These are phyloP conservation scores for Catunica adiposa DNA, from an alignment of 2,329 filamentous ascomycete genomes.

Conservation along the genomic window DNA sequence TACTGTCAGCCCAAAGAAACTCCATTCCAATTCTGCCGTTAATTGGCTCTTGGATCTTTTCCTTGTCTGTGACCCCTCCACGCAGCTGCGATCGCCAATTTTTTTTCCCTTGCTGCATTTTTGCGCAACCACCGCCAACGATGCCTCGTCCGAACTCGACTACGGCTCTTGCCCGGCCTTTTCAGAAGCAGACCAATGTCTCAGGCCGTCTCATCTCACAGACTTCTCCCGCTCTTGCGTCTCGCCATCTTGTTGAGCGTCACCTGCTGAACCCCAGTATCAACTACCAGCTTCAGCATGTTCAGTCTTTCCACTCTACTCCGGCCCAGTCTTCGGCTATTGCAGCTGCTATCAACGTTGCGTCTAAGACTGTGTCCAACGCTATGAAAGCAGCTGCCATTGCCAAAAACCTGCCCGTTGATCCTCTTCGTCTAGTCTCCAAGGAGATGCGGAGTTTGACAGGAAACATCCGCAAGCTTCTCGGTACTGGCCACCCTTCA, in stretches of 20 bases:
- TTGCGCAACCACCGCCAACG: slow-evolving; percentile 5
- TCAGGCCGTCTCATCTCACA: not conserved
- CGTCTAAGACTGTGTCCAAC: slow-evolving; percentile 54
- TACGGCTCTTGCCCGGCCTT: slow-evolving; percentile 8
- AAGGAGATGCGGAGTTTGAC: slow-evolving; percentile 95
- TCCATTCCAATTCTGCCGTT: slow-evolving; percentile 4
- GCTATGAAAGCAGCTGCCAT: slow-evolving; percentile 45
- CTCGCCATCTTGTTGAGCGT: slow-evolving; percentile 9
- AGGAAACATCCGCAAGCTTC: slow-evolving; percentile 80
- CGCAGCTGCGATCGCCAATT: not conserved
- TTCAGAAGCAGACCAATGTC: not conserved
- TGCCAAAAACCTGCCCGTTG: slow-evolving; percentile 51
- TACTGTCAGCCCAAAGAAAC: not conserved
- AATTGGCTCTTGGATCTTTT: slow-evolving; percentile 9
- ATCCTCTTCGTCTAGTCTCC: slow-evolving; percentile 76
- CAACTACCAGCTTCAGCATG: slow-evolving; percentile 15
- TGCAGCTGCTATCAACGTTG: slow-evolving; percentile 56
- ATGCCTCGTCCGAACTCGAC: slow-evolving; percentile 11
- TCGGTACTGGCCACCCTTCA: slow-evolving; percentile 86
- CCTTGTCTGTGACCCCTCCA: slow-evolving; percentile 5
- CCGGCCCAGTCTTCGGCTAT: slow-evolving; percentile 44
- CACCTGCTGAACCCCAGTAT: slow-evolving; percentile 8
- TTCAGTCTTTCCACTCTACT: slow-evolving; percentile 28
- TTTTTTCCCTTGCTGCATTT: slow-evolving; percentile 1
- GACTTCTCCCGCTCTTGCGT: slow-evolving; percentile 6